phyloP scores from a whole-genome alignment of 1,284 basidiomycete genomes.

The Moesziomyces parantarcticus region DNA sequence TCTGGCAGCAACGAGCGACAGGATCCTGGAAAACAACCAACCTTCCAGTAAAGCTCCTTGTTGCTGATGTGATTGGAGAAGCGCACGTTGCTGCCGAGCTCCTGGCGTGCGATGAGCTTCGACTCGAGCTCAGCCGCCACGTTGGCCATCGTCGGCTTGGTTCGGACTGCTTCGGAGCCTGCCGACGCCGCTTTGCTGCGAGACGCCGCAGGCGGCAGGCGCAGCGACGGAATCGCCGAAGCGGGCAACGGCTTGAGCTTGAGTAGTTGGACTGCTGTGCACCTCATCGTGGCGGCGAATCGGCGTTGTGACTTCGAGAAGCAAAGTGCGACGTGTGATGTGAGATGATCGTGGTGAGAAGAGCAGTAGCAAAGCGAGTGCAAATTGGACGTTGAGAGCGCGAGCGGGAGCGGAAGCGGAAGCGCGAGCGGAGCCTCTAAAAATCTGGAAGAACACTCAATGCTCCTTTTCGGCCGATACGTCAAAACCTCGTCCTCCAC shows the following conservation, averaged over 20 bases:
- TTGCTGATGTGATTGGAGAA: conserved; percentile 40
- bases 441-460: conserved; percentile 10
- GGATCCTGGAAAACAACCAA: conserved; percentile 8
- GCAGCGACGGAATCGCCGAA: conserved; percentile 20
- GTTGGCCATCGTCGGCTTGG: conserved; percentile 4
- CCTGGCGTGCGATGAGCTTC: conserved; percentile 17
- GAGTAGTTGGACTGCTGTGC: conserved; percentile 29
- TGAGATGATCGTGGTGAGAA: too few species aligned
- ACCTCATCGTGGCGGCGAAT: conserved; percentile 17
- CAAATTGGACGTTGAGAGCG: background rate
- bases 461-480: background rate
- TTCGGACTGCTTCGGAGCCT: background rate
- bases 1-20: background rate
- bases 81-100: conserved; percentile 45
- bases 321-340: background rate
- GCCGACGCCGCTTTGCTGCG: conserved; percentile 6
- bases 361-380: too few species aligned
- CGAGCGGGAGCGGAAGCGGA: too few species aligned
- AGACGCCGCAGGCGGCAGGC: conserved; percentile 23
- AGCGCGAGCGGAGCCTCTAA: background rate
- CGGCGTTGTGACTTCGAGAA: background rate
- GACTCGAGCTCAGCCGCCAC: conserved; percentile 37
- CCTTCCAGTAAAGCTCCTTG: conserved; percentile 55
- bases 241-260: conserved; percentile 43
- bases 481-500: background rate